phyloP scores from a whole-genome alignment of 768 basidiomycete genomes.

The Boletellus ananas region DNA sequence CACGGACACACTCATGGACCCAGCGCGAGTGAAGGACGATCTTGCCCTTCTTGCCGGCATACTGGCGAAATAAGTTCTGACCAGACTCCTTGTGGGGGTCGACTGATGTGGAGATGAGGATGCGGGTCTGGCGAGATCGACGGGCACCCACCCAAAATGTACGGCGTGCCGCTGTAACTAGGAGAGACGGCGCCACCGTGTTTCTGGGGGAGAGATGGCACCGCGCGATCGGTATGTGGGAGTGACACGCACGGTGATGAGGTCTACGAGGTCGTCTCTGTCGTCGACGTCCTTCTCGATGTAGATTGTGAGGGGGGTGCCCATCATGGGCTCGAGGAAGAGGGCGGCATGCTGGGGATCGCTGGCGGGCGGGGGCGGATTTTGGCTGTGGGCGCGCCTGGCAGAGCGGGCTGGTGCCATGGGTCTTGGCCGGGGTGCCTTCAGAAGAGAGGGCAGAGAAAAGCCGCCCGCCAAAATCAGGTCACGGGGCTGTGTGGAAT shows the following conservation, averaged over 20 bases:
- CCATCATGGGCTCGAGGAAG: conserved; percentile 82
- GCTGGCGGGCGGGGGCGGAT: conserved; percentile 25
- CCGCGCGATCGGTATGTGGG: background rate
- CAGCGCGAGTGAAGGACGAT: conserved; percentile 70
- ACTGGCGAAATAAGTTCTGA: conserved; percentile 77
- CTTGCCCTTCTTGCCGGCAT: conserved; percentile 75
- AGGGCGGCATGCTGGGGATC: conserved; percentile 42
- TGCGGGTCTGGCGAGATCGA: background rate
- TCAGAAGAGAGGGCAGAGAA: conserved; percentile 16
- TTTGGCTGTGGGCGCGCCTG: conserved; percentile 42
- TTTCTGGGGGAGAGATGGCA: conserved; percentile 44
- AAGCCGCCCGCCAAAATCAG: conserved; percentile 10
- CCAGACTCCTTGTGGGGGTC: conserved; percentile 77
- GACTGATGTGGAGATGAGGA: conserved; percentile 42
- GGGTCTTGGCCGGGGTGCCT: conserved; percentile 49
- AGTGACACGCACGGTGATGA: conserved; percentile 57
- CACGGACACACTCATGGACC: conserved; percentile 74
- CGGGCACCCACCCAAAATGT: conserved; percentile 64
- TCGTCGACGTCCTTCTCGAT: conserved; percentile 79
- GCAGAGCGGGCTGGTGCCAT: conserved; percentile 76
- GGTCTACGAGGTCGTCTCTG: conserved; percentile 56
- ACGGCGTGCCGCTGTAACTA: conserved; percentile 74
- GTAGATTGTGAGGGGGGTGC: conserved; percentile 69
- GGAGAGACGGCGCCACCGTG: conserved; percentile 72
- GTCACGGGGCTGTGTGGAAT: conserved; percentile 16